Evolutionary conservation across 352 stramenopile species (phyloP), one percentile per base, ranked within the genome.

Genomic region (Phytophthora parvispora): DNA sequence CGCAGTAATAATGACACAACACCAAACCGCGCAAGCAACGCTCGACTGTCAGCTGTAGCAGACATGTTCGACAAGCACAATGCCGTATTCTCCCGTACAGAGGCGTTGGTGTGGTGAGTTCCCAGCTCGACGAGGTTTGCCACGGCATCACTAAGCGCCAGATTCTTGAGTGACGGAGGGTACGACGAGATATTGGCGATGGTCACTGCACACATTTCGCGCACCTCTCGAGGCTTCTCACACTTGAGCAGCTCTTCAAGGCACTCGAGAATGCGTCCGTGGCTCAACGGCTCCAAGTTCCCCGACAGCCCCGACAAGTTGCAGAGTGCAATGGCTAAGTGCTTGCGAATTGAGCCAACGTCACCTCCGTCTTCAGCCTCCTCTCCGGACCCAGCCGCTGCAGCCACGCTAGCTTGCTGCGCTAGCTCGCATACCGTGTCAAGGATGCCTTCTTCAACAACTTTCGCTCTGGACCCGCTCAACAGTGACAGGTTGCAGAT

Each of bases 401-500:
- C 63, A 22, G 36, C 24, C 4, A 67, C 60, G 18, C 66, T 65
- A 15, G 27, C 61, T 45, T 75, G 71, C 36, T 91, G 86, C 1
- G 73, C 81, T 6, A 94, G 62, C 40, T 92, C 81, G 29, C 78
- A 91, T 24, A 94, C 78, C 13, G 86, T 94, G 63, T 94, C 84
- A 8, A 96, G 76, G 27, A 96, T 87, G 8, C 87, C 86, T 60
- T 96, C 88, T 45, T 96, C 86, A 0, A 92, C 73, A 8, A 94
- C 83, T 32, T 96, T 96, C 15, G 78, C 77, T 20, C 88, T 82
- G 16, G 88, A 82, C 1, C 77, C 85, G 22, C 77, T 86, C 22
- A 96, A 65, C 20, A 96, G 48, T 2, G 88, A 96, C 13, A 96
- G 54, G 60, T 96, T 94, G 51, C 78, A 94, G 36, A 96, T 94